Base-by-base conservation (phyloP, 2,329 filamentous ascomycete species). In the Pochonia chlamydosporia region DNA sequence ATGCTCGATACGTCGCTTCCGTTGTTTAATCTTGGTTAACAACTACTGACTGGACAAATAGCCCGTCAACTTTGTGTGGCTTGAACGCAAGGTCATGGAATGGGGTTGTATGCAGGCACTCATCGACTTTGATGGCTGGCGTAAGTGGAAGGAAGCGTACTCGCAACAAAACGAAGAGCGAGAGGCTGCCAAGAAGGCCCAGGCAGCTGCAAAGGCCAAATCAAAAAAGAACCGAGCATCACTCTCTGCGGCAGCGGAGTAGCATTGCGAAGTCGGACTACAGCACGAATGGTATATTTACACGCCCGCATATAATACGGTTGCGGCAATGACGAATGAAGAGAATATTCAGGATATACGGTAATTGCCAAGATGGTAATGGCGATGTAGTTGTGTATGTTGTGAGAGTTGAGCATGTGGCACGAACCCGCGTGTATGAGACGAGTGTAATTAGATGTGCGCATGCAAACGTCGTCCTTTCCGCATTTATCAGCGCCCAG, bases 31-130 rank as follows among this genome's bases (percentile, higher is more conserved):
- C n/a, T 24, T 10, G 13, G 21, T 7, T 11, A 42, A 6, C 9
- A 24, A 39, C 4, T 45, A 26, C 47, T 52, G 5, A 51, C 43
- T n/a, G 3, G 28, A 11, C 14, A 35, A n/a, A 37, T 61, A 96
- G 89, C 93, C 93, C 18, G 92, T 99, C 56, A 95, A 95, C 64
- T 96, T 96, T 62, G 87, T 95, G 50, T 99, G 92, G 91, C 80
- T 99, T 23, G 89, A 96, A 65, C 83, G 92, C 49, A 99, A 99
- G 67, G 91, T 97, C 57, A 96, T 95, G 70, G 93, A 99, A 74
- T 99, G 93, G 93, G 93, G 93, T 48, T 97, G 93, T 72, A 99
- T 99, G 93, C 93, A 97, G 72, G 93, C 93, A 9, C 78, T 99
- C 21, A 97, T 99, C 60, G 93, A 99, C 71, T 97, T 93, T 63